These are phyloP conservation scores for Blastobotrys apis DNA, from an alignment of 1,139 yeast genomes.

Conservation along the genomic window DNA sequence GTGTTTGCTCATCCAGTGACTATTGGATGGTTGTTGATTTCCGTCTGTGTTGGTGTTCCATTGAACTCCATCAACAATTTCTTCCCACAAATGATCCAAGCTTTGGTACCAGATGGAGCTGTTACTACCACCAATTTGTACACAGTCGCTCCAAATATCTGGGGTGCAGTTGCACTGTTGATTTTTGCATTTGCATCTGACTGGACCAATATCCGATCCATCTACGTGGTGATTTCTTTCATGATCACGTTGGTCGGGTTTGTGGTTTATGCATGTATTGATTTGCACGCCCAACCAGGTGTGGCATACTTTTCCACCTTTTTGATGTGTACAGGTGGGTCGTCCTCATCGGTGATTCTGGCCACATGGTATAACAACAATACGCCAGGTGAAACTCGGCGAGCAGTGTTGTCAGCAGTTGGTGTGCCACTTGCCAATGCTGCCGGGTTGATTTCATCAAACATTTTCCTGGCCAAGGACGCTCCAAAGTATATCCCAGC, in stretches of 20 bases:
- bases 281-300: constrained; percentile 38
- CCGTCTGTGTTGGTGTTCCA: constrained; percentile 47
- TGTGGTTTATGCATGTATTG: constrained; percentile 45
- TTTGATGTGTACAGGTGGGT: constrained; percentile 50
- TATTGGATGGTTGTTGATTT: constrained; percentile 46
- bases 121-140: constrained; percentile 47
- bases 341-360: constrained; percentile 46
- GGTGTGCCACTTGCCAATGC: constrained; percentile 54
- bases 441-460: constrained; percentile 55
- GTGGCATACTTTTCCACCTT: constrained; percentile 53
- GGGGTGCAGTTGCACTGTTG: constrained; percentile 47
- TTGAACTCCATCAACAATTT: constrained; percentile 46
- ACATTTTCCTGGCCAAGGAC: constrained; percentile 49
- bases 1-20: constrained; percentile 50
- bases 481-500: constrained; percentile 53
- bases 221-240: constrained; percentile 41
- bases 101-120: constrained; percentile 48
- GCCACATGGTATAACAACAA: constrained; percentile 52
- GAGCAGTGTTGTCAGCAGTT: constrained; percentile 48
- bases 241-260: constrained; percentile 43
- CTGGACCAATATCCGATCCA: constrained; percentile 41
- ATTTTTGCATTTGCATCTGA: constrained; percentile 48
- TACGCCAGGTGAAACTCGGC: constrained; percentile 45
- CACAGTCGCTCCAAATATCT: constrained; percentile 55
- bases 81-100: constrained; percentile 51